Evolutionary conservation across 106 monocot species (phyloP).

Genomic region (Ottelia alismoides): DNA sequence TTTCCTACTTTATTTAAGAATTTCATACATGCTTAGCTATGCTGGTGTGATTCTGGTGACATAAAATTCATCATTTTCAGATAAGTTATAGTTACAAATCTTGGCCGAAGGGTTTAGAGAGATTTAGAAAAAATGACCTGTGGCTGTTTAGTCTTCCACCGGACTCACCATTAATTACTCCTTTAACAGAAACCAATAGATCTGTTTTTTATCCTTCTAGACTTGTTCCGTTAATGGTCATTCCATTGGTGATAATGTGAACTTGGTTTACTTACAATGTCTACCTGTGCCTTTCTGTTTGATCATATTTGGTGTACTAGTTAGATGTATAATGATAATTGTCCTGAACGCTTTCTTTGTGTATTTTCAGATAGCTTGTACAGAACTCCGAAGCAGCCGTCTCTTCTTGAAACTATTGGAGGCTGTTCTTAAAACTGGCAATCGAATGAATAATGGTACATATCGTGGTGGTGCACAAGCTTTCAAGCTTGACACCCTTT

Average conservation of each 20-base stretch:
- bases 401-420: constrained; percentile 46
- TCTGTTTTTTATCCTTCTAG: not conserved
- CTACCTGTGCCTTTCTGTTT: not conserved
- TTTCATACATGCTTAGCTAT: too few species aligned
- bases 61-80: too few species aligned
- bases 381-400: constrained; percentile 37
- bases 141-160: too few species aligned
- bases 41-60: too few species aligned
- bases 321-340: too few species aligned
- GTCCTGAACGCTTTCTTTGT: too few species aligned
- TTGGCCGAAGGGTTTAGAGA: too few species aligned
- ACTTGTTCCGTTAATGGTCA: too few species aligned
- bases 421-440: constrained; percentile 59
- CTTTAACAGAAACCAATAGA: not conserved
- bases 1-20: too few species aligned
- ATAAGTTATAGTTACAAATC: too few species aligned
- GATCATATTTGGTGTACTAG: not conserved
- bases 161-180: not conserved
- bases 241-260: too few species aligned
- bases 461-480: constrained; percentile 49
- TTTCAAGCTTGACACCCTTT: constrained; percentile 54
- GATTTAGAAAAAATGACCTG: too few species aligned
- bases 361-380: constrained; percentile 29
- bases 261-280: not conserved
- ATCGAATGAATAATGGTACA: constrained; percentile 67